Percentiles rank a stretch among this genome's conserved stretches.
Evolutionary conservation across 2,329 filamentous ascomycete genomes (phyloP).

Genomic region (Paecilomyces formosus): DNA sequence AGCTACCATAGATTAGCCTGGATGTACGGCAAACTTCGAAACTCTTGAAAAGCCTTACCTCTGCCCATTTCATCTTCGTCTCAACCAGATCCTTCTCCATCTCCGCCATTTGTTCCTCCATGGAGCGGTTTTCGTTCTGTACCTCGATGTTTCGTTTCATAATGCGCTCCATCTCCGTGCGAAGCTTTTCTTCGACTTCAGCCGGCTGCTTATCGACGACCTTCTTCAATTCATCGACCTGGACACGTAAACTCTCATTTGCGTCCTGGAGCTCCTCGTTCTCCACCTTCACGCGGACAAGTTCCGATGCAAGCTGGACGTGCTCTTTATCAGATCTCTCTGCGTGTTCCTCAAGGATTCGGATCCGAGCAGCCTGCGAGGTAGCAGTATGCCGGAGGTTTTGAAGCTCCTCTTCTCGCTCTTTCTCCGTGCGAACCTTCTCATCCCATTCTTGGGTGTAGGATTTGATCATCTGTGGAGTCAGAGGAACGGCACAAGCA

Average conservation of each 20-base stretch:
- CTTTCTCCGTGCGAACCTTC: slow-evolving; percentile 72
- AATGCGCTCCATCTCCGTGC: slow-evolving; percentile 79
- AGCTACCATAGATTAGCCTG: slow-evolving; percentile 45
- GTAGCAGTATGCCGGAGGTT: slow-evolving; percentile 60
- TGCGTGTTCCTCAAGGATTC: slow-evolving; percentile 76
- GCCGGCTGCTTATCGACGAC: slow-evolving; percentile 85
- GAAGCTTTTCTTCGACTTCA: slow-evolving; percentile 75
- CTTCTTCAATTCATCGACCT: slow-evolving; percentile 75
- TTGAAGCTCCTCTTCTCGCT: slow-evolving; percentile 74
- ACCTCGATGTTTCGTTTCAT: slow-evolving; percentile 91
- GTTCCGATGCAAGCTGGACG: slow-evolving; percentile 79
- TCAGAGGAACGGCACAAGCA: slow-evolving; percentile 80
- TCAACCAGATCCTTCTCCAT: slow-evolving; percentile 88
- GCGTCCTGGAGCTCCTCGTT: slow-evolving; percentile 84
- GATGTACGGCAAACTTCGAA: not conserved
- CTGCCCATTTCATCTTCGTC: slow-evolving; percentile 90
- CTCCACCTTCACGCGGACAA: slow-evolving; percentile 87
- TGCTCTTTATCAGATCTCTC: slow-evolving; percentile 87
- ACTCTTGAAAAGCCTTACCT: slow-evolving; percentile 55
- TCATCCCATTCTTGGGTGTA: slow-evolving; percentile 92
- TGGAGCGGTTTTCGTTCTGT: slow-evolving; percentile 79
- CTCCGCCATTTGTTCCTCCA: slow-evolving; percentile 85
- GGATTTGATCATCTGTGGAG: slow-evolving; percentile 68
- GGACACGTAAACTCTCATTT: slow-evolving; percentile 78
- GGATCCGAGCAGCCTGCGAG: slow-evolving; percentile 66